These are phyloP conservation scores for Dioscorea alata DNA, from an alignment of 106 monocot species.

Conservation along the genomic window DNA sequence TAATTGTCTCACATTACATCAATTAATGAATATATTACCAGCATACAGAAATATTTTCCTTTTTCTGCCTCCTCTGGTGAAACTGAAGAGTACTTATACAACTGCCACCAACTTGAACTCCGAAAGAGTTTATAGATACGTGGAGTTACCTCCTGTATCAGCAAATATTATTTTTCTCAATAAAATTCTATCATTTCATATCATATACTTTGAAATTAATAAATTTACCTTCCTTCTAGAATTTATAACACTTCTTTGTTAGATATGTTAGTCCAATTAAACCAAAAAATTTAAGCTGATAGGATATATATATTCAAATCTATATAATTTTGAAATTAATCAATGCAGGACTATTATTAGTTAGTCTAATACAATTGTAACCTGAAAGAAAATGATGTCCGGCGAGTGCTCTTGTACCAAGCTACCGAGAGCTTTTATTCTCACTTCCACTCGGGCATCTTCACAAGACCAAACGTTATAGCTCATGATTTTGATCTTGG, in stretches of 20 bases:
- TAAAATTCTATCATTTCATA: no score
- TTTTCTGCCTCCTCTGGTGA: slow-evolving; percentile 9
- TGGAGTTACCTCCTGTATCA: slow-evolving; percentile 48
- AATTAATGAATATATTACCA: slow-evolving; percentile 11
- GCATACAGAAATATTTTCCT: slow-evolving; percentile 43
- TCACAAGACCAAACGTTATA: slow-evolving; percentile 47
- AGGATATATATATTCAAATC: not conserved
- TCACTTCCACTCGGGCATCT: slow-evolving; percentile 24
- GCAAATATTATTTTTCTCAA: not conserved
- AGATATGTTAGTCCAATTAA: no score
- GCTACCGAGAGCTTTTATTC: slow-evolving; percentile 38
- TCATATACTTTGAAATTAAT: no score
- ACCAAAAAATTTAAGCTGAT: not conserved
- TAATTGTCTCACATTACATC: not conserved
- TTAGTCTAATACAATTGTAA: not conserved
- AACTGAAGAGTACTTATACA: slow-evolving; percentile 31
- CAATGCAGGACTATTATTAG: not conserved
- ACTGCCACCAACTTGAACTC: slow-evolving; percentile 30
- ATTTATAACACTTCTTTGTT: no score
- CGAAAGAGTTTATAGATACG: slow-evolving; percentile 30
- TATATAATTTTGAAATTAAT: not conserved
- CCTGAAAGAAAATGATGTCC: slow-evolving; percentile 50
- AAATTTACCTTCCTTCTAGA: no score
- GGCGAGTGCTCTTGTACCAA: slow-evolving; percentile 33
- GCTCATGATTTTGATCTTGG: slow-evolving; percentile 26